Evolutionary conservation across 176 grass and related monocot genomes (phyloP), one percentile per base, ranked within the genome.

Genomic region (Rhynchospora breviuscula): DNA sequence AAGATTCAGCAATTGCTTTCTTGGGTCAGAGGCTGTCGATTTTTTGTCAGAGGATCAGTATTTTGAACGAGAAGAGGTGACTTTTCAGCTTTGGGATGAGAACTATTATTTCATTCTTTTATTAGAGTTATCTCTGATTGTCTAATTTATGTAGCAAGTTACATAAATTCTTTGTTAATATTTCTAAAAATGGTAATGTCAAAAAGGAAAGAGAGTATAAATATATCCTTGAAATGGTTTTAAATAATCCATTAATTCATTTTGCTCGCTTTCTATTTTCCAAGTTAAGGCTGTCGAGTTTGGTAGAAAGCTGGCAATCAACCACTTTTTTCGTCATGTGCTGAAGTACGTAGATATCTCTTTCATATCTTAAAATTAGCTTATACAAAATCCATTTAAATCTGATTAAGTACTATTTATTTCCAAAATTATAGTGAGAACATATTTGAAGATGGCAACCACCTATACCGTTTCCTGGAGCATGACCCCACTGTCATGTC

Each of bases 41-140:
- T 98, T 98, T 80, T 81, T 98, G 83, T 88, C 92, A 68, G 95
- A 98, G 85, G 90, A 98, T 88, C 92, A 98, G 46, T 98, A 94
- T 87, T 85, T 98, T 59, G 95, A 94, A 74, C 82, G 90, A 87
- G 92, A 92, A 49, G 95, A 98, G 94, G 94, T 97, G 79, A 84
- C 5, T 76, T 76, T 22, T 44, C 72, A 29, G 12, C 18, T 56
- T 52, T 54, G 49, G 26, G 48, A 76, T 53, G 49, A 31, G 74
- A 67, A 53, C 8, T 52, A 57, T 35, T 74, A 1, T 19, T 75
- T 11, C 23, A 59, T 51, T 59, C 48, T 71, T 18, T 62, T 80
- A 72, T 63, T 59, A 15, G 53, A 81, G 61, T 62, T 85, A 35
- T 79, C 48, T 84, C 83, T 35, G 49, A 54, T 76, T 54, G 15